Percentiles rank a stretch among this genome's conserved stretches.
Conservation (phyloP, 2,329 filamentous ascomycete genomes). For the Phaeosphaeriaceae sp. region DNA sequence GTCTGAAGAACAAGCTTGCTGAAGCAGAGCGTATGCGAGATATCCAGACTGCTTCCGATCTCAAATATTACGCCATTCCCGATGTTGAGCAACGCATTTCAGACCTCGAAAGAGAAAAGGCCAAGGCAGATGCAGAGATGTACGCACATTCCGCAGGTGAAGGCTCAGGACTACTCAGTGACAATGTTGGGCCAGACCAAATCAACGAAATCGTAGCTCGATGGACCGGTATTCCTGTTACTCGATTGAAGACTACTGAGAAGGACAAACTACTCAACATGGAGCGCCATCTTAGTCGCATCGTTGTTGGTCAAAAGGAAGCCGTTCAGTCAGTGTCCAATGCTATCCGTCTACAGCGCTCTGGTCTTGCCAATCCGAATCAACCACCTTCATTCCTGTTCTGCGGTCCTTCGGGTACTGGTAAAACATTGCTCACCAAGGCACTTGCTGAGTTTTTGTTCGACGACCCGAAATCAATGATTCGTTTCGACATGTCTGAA, state of each 20-base stretch:
- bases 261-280: constrained; percentile 99
- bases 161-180: constrained; percentile 78
- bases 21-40: constrained; percentile 90
- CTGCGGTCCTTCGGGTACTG: constrained; percentile 96
- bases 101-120: constrained; percentile 80
- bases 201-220: constrained; percentile 98
- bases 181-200: constrained; percentile 93
- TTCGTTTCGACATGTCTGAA: constrained; percentile 99
- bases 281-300: constrained; percentile 82
- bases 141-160: constrained; percentile 60
- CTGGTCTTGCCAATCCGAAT: constrained; percentile 93
- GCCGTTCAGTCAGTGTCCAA: constrained; percentile 93
- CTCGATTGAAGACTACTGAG: constrained; percentile 89
- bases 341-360: constrained; percentile 92
- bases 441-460: constrained; percentile 97
- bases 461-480: constrained; percentile 96
- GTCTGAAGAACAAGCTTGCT: constrained; percentile 87
- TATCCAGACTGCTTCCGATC: constrained; percentile 84
- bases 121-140: constrained; percentile 73
- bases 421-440: constrained; percentile 97
- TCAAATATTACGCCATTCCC: constrained; percentile 96
- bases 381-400: constrained; percentile 98
- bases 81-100: constrained; percentile 85
- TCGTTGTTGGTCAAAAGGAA: constrained; percentile 93
- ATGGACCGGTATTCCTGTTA: constrained; percentile 98